Base-by-base conservation (phyloP, 352 stramenopile species). In the Globisporangium orthogonon region DNA sequence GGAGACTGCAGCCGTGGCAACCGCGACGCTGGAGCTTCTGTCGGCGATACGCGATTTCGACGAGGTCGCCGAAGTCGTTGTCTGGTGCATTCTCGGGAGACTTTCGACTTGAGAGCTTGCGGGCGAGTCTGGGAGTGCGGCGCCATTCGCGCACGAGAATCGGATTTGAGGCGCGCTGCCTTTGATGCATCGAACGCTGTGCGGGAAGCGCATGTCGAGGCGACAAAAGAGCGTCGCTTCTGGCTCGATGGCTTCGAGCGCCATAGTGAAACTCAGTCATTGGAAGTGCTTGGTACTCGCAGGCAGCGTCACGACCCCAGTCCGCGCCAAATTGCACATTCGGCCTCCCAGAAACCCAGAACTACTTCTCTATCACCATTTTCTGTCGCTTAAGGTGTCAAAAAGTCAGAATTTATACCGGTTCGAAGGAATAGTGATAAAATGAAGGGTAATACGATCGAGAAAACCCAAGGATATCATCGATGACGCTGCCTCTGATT, bases 151-250 rank as follows among this genome's bases (percentile, higher is more conserved):
- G 44, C 44, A 49, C 18, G 44, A 49, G 44, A 40, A 7, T 7
- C 33, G 33, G 33, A 37, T 37, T 37, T 37, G 33, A 37, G 10
- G 6, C 35, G 10, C 11, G 37, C 10, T 13, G 37, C 11, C 37
- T 43, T 13, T 43, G 17, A 48, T n/a, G 43, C 43, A 4, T 18
- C 4, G 43, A 23, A 48, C 7, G 17, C n/a, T 48, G 17, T 30
- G 43, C 43, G 43, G 43, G 43, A 48, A 48, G 43, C 43, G 52
- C 40, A 48, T 58, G 53, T 52, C 44, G 50, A 57, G 52, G 52
- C 40, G 40, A 57, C 52, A 56, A 30, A 48, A n/a, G n/a, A 48
- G 15, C 41, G 17, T n/a, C 15, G 18, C 43, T 48, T 28, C 17
- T 2, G 43, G 43, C 37, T 43, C 37, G 37, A 17, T 40, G 35